A percentile compares a stretch with the other conserved stretches of the same genome.
These are phyloP conservation scores for Elsinoe perseae DNA, from an alignment of 2,329 filamentous ascomycete species.

Conservation along the genomic window DNA sequence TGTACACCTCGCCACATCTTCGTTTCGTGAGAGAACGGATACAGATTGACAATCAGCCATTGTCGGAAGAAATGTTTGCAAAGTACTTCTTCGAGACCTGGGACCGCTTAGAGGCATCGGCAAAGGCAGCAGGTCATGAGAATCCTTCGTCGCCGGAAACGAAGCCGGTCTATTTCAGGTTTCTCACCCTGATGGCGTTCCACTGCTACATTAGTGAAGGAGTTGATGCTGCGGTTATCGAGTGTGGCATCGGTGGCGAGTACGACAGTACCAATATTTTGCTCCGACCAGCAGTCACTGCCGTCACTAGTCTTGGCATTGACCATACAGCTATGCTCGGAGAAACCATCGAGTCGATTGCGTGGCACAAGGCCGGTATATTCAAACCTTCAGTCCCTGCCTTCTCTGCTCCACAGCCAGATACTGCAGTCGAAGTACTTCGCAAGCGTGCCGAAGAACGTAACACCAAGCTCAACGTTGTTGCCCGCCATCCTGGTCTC, in stretches of 20 bases:
- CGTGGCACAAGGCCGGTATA: slow-evolving; percentile 89
- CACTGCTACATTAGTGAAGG: slow-evolving; percentile 72
- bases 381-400: slow-evolving; percentile 60
- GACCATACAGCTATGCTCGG: slow-evolving; percentile 80
- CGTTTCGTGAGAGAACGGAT: slow-evolving; percentile 79
- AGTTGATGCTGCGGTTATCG: slow-evolving; percentile 71
- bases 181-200: slow-evolving; percentile 78
- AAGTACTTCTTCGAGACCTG: slow-evolving; percentile 78
- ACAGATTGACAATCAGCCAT: slow-evolving; percentile 63
- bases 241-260: slow-evolving; percentile 91
- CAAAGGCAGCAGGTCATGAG: slow-evolving; percentile 41
- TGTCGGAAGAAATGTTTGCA: slow-evolving; percentile 62
- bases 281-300: slow-evolving; percentile 58
- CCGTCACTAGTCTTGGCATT: slow-evolving; percentile 73
- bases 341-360: slow-evolving; percentile 68
- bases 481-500: slow-evolving; percentile 43
- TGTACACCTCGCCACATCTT: slow-evolving; percentile 81
- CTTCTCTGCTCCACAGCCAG: slow-evolving; percentile 55
- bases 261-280: slow-evolving; percentile 89
- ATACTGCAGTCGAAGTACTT: slow-evolving; percentile 49
- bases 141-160: slow-evolving; percentile 46
- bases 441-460: slow-evolving; percentile 47
- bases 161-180: slow-evolving; percentile 90
- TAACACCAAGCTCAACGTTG: slow-evolving; percentile 40
- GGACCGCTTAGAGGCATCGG: slow-evolving; percentile 54